Evolutionary conservation across 2,329 filamentous ascomycete species (phyloP).

Genomic region (Thermoascus crustaceus): DNA sequence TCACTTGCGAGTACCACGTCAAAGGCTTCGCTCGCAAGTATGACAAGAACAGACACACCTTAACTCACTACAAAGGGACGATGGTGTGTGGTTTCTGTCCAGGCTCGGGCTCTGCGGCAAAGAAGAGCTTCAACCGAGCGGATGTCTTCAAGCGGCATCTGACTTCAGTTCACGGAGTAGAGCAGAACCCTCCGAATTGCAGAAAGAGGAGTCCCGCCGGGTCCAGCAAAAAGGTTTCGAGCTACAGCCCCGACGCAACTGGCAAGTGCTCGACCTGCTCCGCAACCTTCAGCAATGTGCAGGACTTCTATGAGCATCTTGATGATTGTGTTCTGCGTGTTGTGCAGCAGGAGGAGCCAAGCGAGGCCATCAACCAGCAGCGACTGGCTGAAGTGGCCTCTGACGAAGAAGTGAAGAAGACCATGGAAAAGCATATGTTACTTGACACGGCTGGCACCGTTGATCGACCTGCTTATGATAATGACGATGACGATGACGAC

Average conservation of each 20-base stretch:
- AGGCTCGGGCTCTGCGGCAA: constrained; percentile 74
- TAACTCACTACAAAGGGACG: constrained; percentile 94
- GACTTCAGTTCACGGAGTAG: constrained; percentile 82
- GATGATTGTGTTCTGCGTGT: constrained; percentile 61
- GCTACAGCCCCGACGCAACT: constrained; percentile 66
- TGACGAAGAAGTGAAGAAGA: constrained; percentile 49
- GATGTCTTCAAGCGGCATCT: constrained; percentile 94
- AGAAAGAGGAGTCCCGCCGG: constrained; percentile 58
- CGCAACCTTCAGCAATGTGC: constrained; percentile 71
- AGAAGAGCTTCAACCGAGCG: constrained; percentile 92
- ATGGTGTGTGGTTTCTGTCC: constrained; percentile 97
- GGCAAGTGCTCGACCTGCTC: constrained; percentile 91
- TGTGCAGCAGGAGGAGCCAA: constrained; percentile 51
- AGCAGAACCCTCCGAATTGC: constrained; percentile 87
- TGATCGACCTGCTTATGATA: constrained; percentile 43
- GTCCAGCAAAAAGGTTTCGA: constrained; percentile 57
- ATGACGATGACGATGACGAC: constrained; percentile 50
- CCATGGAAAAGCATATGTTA: constrained; percentile 51
- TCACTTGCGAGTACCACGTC: constrained; percentile 81
- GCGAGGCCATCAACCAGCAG: constrained; percentile 50
- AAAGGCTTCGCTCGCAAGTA: constrained; percentile 95
- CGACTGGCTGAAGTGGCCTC: constrained; percentile 51
- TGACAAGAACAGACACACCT: constrained; percentile 88
- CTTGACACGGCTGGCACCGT: constrained; percentile 41
- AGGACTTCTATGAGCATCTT: constrained; percentile 96